Conservation (phyloP, 108 stramenopile genomes). For the Skeletonema costatum region DNA sequence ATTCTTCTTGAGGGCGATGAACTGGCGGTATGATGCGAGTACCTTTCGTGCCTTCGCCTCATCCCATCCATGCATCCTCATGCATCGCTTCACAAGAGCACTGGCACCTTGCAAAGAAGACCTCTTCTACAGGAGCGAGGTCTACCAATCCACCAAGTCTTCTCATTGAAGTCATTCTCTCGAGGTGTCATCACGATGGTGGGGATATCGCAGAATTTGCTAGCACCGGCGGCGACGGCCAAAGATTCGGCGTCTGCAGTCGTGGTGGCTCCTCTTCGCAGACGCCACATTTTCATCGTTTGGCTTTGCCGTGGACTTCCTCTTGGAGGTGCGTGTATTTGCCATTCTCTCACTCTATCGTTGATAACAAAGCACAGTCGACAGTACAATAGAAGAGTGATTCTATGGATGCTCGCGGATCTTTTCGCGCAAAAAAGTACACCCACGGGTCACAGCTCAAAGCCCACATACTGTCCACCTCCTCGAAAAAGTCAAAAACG, state of each 20-base stretch:
- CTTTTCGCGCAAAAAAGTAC: too few species aligned
- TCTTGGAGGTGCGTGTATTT: background rate
- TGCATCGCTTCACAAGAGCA: conserved; percentile 66
- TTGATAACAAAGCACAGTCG: too few species aligned
- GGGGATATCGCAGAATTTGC: background rate
- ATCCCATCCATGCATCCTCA: conserved; percentile 56
- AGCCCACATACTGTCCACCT: too few species aligned
- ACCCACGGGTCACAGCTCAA: too few species aligned
- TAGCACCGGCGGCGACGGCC: background rate
- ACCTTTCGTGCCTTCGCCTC: conserved; percentile 57
- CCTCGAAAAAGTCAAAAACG: too few species aligned
- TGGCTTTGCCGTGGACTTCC: background rate
- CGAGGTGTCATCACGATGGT: background rate
- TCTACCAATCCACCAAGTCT: conserved; percentile 13
- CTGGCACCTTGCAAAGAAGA: conserved; percentile 57
- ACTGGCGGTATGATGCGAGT: conserved; percentile 67
- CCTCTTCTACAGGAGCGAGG: background rate
- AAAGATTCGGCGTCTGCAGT: background rate
- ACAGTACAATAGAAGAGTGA: too few species aligned
- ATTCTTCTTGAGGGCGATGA: conserved; percentile 71
- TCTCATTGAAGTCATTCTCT: conserved; percentile 1
- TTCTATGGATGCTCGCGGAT: too few species aligned
- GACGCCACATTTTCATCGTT: background rate
- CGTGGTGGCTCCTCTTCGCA: background rate
- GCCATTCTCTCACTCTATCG: background rate